These are phyloP conservation scores for Russula olivacea DNA, from an alignment of 768 basidiomycete species.

Conservation along the genomic window DNA sequence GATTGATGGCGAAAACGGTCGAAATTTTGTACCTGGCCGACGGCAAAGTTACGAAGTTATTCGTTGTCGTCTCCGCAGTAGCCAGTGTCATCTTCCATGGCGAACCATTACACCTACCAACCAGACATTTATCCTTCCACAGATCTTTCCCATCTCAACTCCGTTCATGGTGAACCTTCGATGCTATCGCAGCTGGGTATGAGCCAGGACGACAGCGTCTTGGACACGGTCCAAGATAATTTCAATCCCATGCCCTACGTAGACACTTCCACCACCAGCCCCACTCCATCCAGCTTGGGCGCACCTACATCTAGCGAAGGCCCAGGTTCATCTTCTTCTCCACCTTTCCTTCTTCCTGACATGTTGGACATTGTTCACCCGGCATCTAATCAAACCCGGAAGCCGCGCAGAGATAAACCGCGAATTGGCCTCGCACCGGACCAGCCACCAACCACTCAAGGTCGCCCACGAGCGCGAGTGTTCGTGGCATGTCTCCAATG, in stretches of 20 bases:
- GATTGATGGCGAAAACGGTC: not conserved
- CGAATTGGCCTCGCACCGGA: conserved; percentile 65
- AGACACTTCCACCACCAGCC: conserved; percentile 4
- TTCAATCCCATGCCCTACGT: not conserved
- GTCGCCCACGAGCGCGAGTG: conserved; percentile 67
- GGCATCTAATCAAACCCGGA: conserved; percentile 1
- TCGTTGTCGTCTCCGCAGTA: not conserved
- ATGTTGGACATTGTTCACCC: not conserved
- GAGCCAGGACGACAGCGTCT: not conserved
- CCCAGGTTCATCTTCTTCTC: not conserved
- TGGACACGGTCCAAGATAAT: not conserved
- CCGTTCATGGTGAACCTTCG: not conserved
- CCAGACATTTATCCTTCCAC: not conserved
- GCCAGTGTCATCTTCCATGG: not conserved
- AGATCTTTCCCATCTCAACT: not conserved
- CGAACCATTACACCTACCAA: not conserved
- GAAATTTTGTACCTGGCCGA: not conserved
- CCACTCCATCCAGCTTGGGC: conserved; percentile 2
- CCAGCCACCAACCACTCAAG: conserved; percentile 76
- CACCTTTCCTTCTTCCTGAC: not conserved
- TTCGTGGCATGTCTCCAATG: conserved; percentile 78
- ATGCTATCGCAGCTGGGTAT: not conserved
- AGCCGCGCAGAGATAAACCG: conserved; percentile 33
- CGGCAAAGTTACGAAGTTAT: not conserved
- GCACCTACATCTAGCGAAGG: not conserved